Percentiles rank a stretch among this genome's conserved stretches.
phyloP scores from a whole-genome alignment of 2,329 filamentous ascomycete genomes.

The Dothideomycetes sp. region DNA sequence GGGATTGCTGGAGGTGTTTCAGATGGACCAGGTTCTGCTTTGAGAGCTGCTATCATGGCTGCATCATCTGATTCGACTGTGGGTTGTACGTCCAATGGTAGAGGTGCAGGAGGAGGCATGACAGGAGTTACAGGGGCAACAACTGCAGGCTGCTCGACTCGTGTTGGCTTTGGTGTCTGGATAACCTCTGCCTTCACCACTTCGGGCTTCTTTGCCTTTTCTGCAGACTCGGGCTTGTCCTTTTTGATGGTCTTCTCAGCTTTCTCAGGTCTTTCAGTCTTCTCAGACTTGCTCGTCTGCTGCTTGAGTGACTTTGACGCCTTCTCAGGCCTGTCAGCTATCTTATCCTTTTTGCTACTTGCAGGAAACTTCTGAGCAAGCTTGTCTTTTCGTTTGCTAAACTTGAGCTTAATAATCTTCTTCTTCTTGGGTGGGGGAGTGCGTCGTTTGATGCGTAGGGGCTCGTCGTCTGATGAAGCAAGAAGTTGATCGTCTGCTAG shows the following conservation, averaged over 20 bases:
- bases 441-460: constrained; percentile 10
- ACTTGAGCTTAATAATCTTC: constrained; percentile 17
- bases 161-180: constrained; percentile 5
- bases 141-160: neutral
- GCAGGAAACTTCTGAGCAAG: neutral
- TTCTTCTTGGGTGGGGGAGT: constrained; percentile 6
- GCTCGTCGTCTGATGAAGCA: constrained; percentile 7
- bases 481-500: constrained; percentile 38
- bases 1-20: constrained; percentile 9
- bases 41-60: constrained; percentile 3
- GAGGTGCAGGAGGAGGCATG: constrained; percentile 5
- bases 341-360: constrained; percentile 18
- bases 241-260: constrained; percentile 5
- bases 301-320: constrained; percentile 10
- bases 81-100: constrained; percentile 6
- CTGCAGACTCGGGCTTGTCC: constrained; percentile 8
- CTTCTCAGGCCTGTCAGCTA: constrained; percentile 7
- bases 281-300: constrained; percentile 3
- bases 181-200: constrained; percentile 13
- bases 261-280: constrained; percentile 3
- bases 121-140: neutral
- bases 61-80: constrained; percentile 7
- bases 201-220: constrained; percentile 12
- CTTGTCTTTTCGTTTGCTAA: constrained; percentile 9
- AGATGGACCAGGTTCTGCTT: constrained; percentile 1